These are phyloP conservation scores for Xylaria sp. DNA, from an alignment of 2,329 filamentous ascomycete species.

Conservation along the genomic window DNA sequence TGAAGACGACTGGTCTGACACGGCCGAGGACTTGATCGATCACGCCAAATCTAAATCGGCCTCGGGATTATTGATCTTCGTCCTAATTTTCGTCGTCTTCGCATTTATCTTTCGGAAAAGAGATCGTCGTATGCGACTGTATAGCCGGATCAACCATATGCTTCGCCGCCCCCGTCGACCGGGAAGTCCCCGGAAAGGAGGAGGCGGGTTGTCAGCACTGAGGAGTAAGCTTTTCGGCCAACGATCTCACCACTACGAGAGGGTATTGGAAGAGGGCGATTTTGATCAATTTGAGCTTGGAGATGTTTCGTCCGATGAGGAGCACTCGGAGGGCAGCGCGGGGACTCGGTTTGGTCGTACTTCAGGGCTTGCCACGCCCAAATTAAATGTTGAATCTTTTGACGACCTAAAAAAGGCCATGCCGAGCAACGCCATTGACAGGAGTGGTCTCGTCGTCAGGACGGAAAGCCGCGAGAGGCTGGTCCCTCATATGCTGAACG, in stretches of 20 bases:
- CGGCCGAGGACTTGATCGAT: constrained; percentile 69
- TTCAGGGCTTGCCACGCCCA: constrained; percentile 76
- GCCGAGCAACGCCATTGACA: constrained; percentile 62
- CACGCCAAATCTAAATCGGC: constrained; percentile 74
- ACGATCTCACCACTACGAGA: constrained; percentile 73
- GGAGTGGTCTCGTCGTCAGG: constrained; percentile 79
- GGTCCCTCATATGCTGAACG: constrained; percentile 65
- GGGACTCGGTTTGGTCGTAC: constrained; percentile 66
- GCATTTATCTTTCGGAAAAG: constrained; percentile 81
- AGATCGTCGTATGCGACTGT: constrained; percentile 73
- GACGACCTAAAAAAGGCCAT: constrained; percentile 56
- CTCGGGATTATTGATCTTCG: constrained; percentile 79
- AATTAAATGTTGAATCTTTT: constrained; percentile 63
- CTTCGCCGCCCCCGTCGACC: constrained; percentile 57
- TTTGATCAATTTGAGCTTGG: constrained; percentile 80
- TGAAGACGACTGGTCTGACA: constrained; percentile 65
- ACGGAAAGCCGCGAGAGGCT: constrained; percentile 89
- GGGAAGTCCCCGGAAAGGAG: constrained; percentile 58
- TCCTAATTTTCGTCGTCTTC: constrained; percentile 75
- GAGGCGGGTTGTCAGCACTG: constrained; percentile 59
- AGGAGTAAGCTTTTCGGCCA: constrained; percentile 74
- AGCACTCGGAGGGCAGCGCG: constrained; percentile 68
- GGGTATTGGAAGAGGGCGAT: constrained; percentile 85
- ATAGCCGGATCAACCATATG: constrained; percentile 61
- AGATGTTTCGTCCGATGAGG: constrained; percentile 71